Evolutionary conservation across 257 asterid genomes (phyloP).

Genomic region (Solanum lignicaule): DNA sequence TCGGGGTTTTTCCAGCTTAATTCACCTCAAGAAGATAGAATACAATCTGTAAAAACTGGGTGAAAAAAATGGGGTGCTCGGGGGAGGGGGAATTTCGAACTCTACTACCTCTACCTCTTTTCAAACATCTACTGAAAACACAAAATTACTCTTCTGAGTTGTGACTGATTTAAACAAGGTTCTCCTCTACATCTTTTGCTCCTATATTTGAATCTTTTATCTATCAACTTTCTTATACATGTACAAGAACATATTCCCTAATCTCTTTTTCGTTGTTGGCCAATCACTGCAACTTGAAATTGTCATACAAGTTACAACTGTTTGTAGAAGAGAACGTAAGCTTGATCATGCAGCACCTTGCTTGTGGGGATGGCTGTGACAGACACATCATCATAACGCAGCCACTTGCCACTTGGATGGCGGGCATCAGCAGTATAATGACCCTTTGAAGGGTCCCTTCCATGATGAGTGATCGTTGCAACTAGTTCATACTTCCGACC

Average conservation of each 20-base stretch:
- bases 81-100: neutral
- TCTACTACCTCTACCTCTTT: neutral
- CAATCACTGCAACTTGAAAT: neutral
- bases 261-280: neutral
- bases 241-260: constrained; percentile 23
- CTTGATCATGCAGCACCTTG: constrained; percentile 68
- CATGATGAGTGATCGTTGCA: constrained; percentile 77
- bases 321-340: constrained; percentile 65
- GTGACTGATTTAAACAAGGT: neutral
- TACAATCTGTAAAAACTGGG: constrained; percentile 1
- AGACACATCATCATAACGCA: constrained; percentile 67
- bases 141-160: constrained; percentile 3
- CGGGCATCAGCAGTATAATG: constrained; percentile 84
- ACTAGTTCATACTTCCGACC: constrained; percentile 56
- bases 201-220: constrained; percentile 4
- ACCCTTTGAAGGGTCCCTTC: constrained; percentile 68
- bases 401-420: constrained; percentile 65
- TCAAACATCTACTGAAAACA: neutral
- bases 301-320: constrained; percentile 36
- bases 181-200: constrained; percentile 7
- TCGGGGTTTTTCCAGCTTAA: neutral
- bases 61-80: neutral
- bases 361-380: constrained; percentile 42
- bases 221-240: constrained; percentile 16
- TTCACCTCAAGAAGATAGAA: neutral